Percentiles rank a stretch among this genome's conserved stretches.
Evolutionary conservation across 2,329 filamentous ascomycete species (phyloP).

Genomic region (Talaromyces verruculosus): DNA sequence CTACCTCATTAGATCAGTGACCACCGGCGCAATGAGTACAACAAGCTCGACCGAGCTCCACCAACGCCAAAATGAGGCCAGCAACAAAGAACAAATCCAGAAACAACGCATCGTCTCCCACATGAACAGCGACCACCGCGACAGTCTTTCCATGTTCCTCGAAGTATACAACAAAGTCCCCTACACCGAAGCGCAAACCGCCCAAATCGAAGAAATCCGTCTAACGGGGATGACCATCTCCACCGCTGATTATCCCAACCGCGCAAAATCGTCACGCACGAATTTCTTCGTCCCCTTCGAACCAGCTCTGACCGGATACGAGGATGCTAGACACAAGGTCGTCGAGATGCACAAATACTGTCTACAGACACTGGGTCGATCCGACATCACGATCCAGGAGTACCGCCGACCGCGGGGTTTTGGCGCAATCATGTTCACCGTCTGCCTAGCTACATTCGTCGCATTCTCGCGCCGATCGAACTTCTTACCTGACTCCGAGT

Average conservation of each 20-base stretch:
- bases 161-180: conserved; percentile 66
- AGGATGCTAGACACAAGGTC: conserved; percentile 67
- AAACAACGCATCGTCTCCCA: conserved; percentile 70
- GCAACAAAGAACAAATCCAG: conserved; percentile 29
- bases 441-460: conserved; percentile 57
- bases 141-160: conserved; percentile 75
- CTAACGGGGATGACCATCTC: conserved; percentile 63
- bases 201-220: conserved; percentile 65
- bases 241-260: conserved; percentile 39
- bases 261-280: conserved; percentile 28
- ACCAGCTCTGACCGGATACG: conserved; percentile 68
- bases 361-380: conserved; percentile 61
- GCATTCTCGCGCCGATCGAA: conserved; percentile 52
- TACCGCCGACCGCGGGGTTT: conserved; percentile 53
- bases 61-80: conserved; percentile 9
- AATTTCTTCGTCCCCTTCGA: conserved; percentile 60
- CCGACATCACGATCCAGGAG: conserved; percentile 55
- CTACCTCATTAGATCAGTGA: not conserved
- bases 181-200: conserved; percentile 54
- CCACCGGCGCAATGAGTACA: not conserved
- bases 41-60: not conserved
- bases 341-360: conserved; percentile 69
- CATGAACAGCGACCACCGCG: conserved; percentile 81
- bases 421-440: conserved; percentile 56
- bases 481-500: conserved; percentile 54